Percentiles rank a stretch among this genome's conserved stretches.
These are phyloP conservation scores for Pichia sp. DNA, from an alignment of 1,139 yeast genomes.

Conservation along the genomic window DNA sequence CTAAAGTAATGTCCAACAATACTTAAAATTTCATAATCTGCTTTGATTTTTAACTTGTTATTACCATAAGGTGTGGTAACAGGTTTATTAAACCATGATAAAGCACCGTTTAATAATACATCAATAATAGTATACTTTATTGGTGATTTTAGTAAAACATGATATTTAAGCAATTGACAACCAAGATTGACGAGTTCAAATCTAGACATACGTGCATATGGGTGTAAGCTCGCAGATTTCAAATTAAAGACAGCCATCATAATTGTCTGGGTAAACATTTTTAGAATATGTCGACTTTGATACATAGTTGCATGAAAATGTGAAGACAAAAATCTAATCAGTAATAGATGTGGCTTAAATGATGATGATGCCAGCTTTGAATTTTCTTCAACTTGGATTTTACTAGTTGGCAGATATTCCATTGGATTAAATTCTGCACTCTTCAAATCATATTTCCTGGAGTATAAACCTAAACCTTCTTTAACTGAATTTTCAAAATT, in stretches of 20 bases:
- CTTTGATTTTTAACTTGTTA: conserved; percentile 61
- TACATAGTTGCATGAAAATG: conserved; percentile 75
- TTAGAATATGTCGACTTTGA: conserved; percentile 66
- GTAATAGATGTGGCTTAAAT: conserved; percentile 68
- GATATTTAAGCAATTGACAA: conserved; percentile 56
- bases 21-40: conserved; percentile 57
- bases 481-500: conserved; percentile 66
- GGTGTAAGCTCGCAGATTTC: conserved; percentile 66
- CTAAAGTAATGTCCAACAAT: conserved; percentile 38
- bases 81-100: conserved; percentile 71
- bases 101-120: conserved; percentile 56
- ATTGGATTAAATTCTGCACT: conserved; percentile 64
- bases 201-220: conserved; percentile 68
- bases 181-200: conserved; percentile 71
- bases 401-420: conserved; percentile 89
- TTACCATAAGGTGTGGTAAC: conserved; percentile 81
- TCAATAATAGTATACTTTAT: conserved; percentile 42
- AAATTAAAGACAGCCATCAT: conserved; percentile 53
- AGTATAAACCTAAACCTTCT: conserved; percentile 58
- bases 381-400: conserved; percentile 47
- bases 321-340: conserved; percentile 68
- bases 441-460: conserved; percentile 49
- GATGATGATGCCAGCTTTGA: conserved; percentile 43
- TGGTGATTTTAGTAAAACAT: conserved; percentile 43
- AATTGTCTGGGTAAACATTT: conserved; percentile 60